These are phyloP conservation scores for Daldinia decipiens DNA, from an alignment of 495 filamentous ascomycete species.

Conservation along the genomic window DNA sequence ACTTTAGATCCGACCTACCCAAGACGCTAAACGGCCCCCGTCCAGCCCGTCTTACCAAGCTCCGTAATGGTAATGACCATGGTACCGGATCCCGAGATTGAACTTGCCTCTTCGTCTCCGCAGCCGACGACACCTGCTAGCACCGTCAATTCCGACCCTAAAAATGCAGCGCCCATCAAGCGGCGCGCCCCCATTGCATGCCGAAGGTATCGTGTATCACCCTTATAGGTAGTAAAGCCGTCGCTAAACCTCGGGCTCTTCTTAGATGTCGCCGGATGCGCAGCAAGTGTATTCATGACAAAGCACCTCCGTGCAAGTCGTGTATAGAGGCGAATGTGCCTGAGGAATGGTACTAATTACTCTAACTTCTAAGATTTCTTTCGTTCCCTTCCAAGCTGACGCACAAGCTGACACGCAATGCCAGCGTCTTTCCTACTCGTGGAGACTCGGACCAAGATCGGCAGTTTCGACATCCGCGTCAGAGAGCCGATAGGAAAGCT, in stretches of 20 bases:
- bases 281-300: slow-evolving; percentile 61
- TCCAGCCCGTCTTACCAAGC: slow-evolving; percentile 32
- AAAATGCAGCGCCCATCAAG: slow-evolving; percentile 47
- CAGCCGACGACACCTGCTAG: slow-evolving; percentile 25
- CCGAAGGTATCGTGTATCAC: slow-evolving; percentile 53
- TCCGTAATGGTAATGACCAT: slow-evolving; percentile 37
- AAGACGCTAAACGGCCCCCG: slow-evolving; percentile 26
- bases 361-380: background rate
- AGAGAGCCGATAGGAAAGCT: slow-evolving; percentile 53
- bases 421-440: slow-evolving; percentile 56
- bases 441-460: slow-evolving; percentile 58
- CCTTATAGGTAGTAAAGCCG: background rate
- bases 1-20: slow-evolving; percentile 24
- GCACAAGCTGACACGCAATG: slow-evolving; percentile 13
- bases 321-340: slow-evolving; percentile 57
- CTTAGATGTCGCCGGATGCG: slow-evolving; percentile 62
- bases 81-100: slow-evolving; percentile 25
- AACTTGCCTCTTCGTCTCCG: slow-evolving; percentile 25
- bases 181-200: slow-evolving; percentile 61
- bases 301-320: slow-evolving; percentile 56
- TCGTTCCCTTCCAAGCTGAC: slow-evolving; percentile 16
- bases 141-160: slow-evolving; percentile 20
- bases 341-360: slow-evolving; percentile 53
- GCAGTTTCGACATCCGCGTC: slow-evolving; percentile 58
- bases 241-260: slow-evolving; percentile 8